Evolutionary conservation across 208 protist species (phyloP).

Genomic region (Acanthamoeba lenticulata): DNA sequence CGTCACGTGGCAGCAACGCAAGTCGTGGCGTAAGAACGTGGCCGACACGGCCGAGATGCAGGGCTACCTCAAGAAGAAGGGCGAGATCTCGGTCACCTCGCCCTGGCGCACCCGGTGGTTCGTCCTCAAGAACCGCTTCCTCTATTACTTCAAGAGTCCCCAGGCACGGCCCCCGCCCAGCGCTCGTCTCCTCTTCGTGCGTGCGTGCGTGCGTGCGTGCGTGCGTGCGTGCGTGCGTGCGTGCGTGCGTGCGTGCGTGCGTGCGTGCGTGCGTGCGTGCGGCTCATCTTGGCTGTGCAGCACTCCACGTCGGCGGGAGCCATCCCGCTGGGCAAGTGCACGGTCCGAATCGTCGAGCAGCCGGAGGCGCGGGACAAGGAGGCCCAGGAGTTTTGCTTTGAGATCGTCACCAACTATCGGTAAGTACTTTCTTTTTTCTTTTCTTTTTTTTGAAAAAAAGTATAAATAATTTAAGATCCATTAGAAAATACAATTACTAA

Average conservation of each 20-base stretch:
- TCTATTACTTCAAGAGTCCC: conserved; percentile 46
- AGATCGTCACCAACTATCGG: conserved; percentile 18
- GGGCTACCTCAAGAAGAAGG: conserved; percentile 47
- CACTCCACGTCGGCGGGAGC: not conserved
- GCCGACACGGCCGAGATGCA: not conserved
- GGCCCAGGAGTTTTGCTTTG: not conserved
- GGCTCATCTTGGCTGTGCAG: too few relatives aligned
- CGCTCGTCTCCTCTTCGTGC: not conserved
- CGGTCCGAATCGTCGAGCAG: not conserved
- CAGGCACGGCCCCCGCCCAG: not conserved
- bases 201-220: not conserved
- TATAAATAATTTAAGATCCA: too few relatives aligned
- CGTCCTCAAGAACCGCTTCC: conserved; percentile 52
- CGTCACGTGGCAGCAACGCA: not conserved
- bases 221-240: not conserved
- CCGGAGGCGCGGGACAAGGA: not conserved
- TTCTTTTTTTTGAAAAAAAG: too few relatives aligned
- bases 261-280: too few relatives aligned
- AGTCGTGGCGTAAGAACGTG: conserved; percentile 13
- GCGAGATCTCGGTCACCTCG: not conserved
- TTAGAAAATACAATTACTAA: not conserved
- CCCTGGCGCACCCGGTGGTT: conserved; percentile 28
- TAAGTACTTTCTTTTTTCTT: too few relatives aligned
- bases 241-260: not conserved
- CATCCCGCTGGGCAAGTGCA: not conserved